These are phyloP conservation scores for Phylloboletellus chloephorus DNA, from an alignment of 1,284 basidiomycete genomes.

Conservation along the genomic window DNA sequence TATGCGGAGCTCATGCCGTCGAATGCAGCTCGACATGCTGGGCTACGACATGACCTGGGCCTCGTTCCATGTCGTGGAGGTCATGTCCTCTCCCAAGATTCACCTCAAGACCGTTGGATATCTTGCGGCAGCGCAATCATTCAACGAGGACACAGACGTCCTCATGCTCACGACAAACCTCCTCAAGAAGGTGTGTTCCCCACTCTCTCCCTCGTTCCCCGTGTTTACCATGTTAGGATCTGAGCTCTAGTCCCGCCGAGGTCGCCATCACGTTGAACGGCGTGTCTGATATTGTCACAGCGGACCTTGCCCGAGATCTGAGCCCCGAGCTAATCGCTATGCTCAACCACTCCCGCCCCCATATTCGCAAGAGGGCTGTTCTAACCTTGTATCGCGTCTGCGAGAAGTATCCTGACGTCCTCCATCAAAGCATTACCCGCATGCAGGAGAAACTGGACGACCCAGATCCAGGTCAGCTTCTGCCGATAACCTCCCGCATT, in stretches of 20 bases:
- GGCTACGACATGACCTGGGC: slow-evolving; percentile 89
- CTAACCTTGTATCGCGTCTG: slow-evolving; percentile 77
- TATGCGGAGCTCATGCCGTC: slow-evolving; percentile 10
- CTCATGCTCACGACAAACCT: slow-evolving; percentile 97
- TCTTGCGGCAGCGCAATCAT: slow-evolving; percentile 90
- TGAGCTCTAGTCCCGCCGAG: slow-evolving; percentile 73
- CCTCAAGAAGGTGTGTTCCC: slow-evolving; percentile 81
- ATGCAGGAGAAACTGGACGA: slow-evolving; percentile 87
- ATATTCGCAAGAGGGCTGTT: slow-evolving; percentile 87
- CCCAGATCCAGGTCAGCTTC: slow-evolving; percentile 62
- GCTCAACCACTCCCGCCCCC: slow-evolving; percentile 85
- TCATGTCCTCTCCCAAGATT: slow-evolving; percentile 90
- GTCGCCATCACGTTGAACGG: slow-evolving; percentile 83
- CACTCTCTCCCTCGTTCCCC: background rate
- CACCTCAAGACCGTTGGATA: slow-evolving; percentile 97
- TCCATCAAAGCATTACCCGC: slow-evolving; percentile 60
- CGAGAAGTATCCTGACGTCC: slow-evolving; percentile 73
- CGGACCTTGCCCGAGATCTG: slow-evolving; percentile 86
- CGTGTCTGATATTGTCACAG: slow-evolving; percentile 82
- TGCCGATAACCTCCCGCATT: background rate
- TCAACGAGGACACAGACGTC: slow-evolving; percentile 92
- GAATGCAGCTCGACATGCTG: slow-evolving; percentile 80
- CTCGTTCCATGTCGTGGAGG: slow-evolving; percentile 93
- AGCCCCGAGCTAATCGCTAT: slow-evolving; percentile 83
- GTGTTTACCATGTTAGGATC: slow-evolving; percentile 53